Evolutionary conservation across 2,329 filamentous ascomycete genomes (phyloP), one percentile per base, ranked within the genome.

Genomic region (Aureobasidium mangrovei): DNA sequence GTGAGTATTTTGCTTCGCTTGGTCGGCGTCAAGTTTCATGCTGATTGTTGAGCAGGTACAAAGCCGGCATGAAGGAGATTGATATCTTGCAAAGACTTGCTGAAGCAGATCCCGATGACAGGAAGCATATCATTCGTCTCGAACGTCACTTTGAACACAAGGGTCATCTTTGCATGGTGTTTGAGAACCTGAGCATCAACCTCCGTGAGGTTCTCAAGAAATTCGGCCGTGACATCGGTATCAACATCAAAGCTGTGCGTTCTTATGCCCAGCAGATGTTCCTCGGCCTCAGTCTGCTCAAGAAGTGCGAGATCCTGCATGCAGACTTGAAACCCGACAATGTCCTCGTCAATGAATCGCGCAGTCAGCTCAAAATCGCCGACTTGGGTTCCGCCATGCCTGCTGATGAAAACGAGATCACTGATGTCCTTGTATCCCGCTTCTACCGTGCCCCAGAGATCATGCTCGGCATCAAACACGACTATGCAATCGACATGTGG

Each of bases 261-360:
- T 83, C 85, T 12, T 98, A 96, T 67, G 88, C 91, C 4, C 86
- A 91, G 64, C 93, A 98, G 71, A 95, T 95, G 69, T 96, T 98
- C 68, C 77, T 94, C 29, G 89, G 89, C 2, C 74, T 98, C 51
- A 85, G 84, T 62, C 84, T 96, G 64, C 81, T 98, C 74, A 86
- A 89, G 62, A 91, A 89, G 66, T 94, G 88, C 74, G 90, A 90
- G 69, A 88, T 98, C 66, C 81, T 98, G 51, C 93, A 98, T 68
- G 91, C 91, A 10, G 93, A 98, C 76, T 71, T 98, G 63, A 98
- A 98, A 71, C 93, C 93, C 7, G 93, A 98, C 79, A 98, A 98
- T 64, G 91, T 98, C 55, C 74, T 98, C 64, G 90, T 85, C 61
- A 93, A 91, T 62, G 88, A 95, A 60, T 82, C 77, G 57, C 84